These are phyloP conservation scores for Citrullus mucosospermus DNA, from an alignment of 306 rosid species.

Conservation along the genomic window DNA sequence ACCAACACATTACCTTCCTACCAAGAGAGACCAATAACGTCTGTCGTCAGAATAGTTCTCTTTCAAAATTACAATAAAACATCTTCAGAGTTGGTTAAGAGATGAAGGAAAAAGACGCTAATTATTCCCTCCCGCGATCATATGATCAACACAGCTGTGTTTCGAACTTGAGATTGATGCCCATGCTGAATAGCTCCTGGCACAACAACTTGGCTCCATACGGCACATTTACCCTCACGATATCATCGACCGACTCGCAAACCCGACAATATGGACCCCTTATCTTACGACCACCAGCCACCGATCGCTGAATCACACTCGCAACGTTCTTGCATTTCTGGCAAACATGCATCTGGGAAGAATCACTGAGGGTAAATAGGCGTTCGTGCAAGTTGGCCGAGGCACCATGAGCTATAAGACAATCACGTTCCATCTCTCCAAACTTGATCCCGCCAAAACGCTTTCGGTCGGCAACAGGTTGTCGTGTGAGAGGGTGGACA, in stretches of 20 bases:
- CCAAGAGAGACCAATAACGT: neutral
- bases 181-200: constrained; percentile 99
- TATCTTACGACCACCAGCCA: constrained; percentile 63
- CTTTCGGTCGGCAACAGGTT: constrained; percentile 92
- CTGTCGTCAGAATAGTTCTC: neutral
- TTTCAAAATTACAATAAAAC: neutral
- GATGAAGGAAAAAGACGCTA: neutral
- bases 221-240: constrained; percentile 63
- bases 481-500: constrained; percentile 93
- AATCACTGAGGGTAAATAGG: constrained; percentile 85
- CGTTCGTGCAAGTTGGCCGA: constrained; percentile 92
- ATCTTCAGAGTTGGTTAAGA: neutral
- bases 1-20: neutral
- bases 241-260: constrained; percentile 66
- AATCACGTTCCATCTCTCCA: constrained; percentile 99
- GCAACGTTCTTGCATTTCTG: constrained; percentile 66
- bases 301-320: constrained; percentile 52
- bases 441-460: constrained; percentile 94
- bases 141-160: constrained; percentile 35
- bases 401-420: constrained; percentile 93
- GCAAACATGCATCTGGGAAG: constrained; percentile 72
- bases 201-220: constrained; percentile 78
- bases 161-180: constrained; percentile 76
- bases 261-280: constrained; percentile 83
- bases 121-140: neutral